A percentile compares a stretch with the other conserved stretches of the same genome.
Evolutionary conservation across 495 filamentous ascomycete genomes (phyloP).

Genomic region (Hyaloscypha bicolor): DNA sequence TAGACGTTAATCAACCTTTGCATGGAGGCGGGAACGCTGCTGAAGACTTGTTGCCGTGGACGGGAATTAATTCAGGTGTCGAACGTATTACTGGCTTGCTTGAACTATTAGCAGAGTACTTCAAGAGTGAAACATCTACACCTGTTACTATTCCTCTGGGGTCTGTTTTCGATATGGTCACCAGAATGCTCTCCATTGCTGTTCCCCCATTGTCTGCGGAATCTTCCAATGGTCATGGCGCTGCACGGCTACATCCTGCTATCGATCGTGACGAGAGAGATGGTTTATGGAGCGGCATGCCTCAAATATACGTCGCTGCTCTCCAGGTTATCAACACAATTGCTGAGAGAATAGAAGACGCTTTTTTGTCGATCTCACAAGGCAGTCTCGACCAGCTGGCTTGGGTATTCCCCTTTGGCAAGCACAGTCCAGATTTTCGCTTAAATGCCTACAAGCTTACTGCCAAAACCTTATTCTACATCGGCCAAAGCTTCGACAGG

Average conservation of each 20-base stretch:
- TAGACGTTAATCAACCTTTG: slow-evolving; percentile 43
- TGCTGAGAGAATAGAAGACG: slow-evolving; percentile 53
- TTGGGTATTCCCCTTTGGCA: slow-evolving; percentile 68
- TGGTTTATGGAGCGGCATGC: slow-evolving; percentile 68
- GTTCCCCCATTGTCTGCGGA: slow-evolving; percentile 44
- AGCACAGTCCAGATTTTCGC: slow-evolving; percentile 57
- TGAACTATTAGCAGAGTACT: slow-evolving; percentile 52
- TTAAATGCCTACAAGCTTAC: slow-evolving; percentile 60
- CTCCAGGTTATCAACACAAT: slow-evolving; percentile 59
- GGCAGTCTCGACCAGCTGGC: slow-evolving; percentile 66
- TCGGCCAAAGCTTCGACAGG: slow-evolving; percentile 66
- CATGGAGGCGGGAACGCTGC: slow-evolving; percentile 41
- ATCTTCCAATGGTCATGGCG: slow-evolving; percentile 39
- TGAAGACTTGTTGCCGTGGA: slow-evolving; percentile 66
- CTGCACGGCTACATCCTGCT: slow-evolving; percentile 59
- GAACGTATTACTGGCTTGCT: slow-evolving; percentile 68
- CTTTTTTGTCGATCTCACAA: slow-evolving; percentile 54
- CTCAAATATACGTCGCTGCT: slow-evolving; percentile 70
- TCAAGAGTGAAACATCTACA: slow-evolving; percentile 57
- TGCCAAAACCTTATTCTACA: slow-evolving; percentile 55
- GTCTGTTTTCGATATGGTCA: slow-evolving; percentile 63
- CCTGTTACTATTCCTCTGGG: slow-evolving; percentile 66
- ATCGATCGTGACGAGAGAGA: slow-evolving; percentile 79
- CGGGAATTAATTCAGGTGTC: slow-evolving; percentile 68
- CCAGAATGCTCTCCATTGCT: slow-evolving; percentile 67